Conservation (phyloP, 2,329 filamentous ascomycete species). For the Diaporthe sp. region DNA sequence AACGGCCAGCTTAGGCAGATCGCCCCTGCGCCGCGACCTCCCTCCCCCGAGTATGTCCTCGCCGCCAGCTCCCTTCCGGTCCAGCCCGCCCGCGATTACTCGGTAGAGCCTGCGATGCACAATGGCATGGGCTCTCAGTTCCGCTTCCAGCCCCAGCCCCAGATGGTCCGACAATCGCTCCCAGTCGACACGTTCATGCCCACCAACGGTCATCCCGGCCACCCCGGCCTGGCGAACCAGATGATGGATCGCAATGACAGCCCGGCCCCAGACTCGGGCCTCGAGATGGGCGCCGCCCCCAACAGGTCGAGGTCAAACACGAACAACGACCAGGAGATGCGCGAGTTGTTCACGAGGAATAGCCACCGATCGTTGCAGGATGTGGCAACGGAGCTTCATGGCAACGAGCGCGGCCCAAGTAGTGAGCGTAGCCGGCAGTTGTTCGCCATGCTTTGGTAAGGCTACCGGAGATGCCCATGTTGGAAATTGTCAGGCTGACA, state of each 20-base stretch:
- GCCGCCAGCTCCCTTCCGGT: slow-evolving; percentile 59
- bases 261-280: slow-evolving; percentile 65
- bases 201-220: slow-evolving; percentile 26
- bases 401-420: slow-evolving; percentile 82
- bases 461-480: neutral
- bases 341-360: slow-evolving; percentile 78
- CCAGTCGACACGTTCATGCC: slow-evolving; percentile 62
- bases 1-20: slow-evolving; percentile 57
- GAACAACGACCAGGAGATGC: slow-evolving; percentile 84
- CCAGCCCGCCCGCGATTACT: slow-evolving; percentile 53
- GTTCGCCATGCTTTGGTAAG: slow-evolving; percentile 89
- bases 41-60: slow-evolving; percentile 70
- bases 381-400: slow-evolving; percentile 79
- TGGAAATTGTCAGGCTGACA: slow-evolving; percentile 2
- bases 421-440: slow-evolving; percentile 86
- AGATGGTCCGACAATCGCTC: slow-evolving; percentile 59
- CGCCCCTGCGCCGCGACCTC: slow-evolving; percentile 51
- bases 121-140: slow-evolving; percentile 49
- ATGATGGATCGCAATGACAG: slow-evolving; percentile 70
- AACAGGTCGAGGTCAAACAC: slow-evolving; percentile 76
- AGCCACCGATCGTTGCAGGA: slow-evolving; percentile 75
- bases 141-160: slow-evolving; percentile 53
- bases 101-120: slow-evolving; percentile 62
- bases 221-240: slow-evolving; percentile 52
- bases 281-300: slow-evolving; percentile 55